phyloP scores from a whole-genome alignment of 2,329 filamentous ascomycete genomes.

The Trichophyton simii region DNA sequence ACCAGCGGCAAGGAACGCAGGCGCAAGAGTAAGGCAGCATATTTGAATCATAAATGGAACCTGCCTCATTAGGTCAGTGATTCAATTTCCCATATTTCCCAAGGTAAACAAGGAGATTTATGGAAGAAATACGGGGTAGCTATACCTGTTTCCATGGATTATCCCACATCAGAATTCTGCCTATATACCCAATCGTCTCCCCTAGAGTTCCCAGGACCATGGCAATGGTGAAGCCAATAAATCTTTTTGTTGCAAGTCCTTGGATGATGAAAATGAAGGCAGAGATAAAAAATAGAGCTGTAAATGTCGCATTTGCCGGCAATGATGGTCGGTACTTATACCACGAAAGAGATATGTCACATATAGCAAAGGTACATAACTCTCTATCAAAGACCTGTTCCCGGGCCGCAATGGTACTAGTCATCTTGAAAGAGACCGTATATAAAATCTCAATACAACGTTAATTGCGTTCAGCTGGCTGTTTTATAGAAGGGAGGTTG shows the following conservation, averaged over 20 bases:
- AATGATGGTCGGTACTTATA: conserved; percentile 12
- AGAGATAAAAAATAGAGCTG: conserved; percentile 9
- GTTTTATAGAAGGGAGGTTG: neutral
- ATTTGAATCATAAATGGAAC: conserved; percentile 23
- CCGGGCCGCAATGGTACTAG: neutral
- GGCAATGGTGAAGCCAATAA: conserved; percentile 24
- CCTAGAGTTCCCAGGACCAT: conserved; percentile 42
- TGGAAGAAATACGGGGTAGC: neutral
- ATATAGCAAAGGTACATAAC: conserved; percentile 13
- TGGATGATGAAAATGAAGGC: conserved; percentile 7
- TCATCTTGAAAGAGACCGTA: neutral
- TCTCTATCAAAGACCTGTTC: neutral
- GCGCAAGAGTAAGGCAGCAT: conserved; percentile 49
- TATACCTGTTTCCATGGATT: conserved; percentile 31
- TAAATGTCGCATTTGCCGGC: conserved; percentile 8
- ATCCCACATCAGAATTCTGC: conserved; percentile 43
- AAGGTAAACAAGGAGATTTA: neutral
- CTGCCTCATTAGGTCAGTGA: neutral
- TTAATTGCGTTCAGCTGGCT: neutral
- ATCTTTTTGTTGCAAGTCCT: conserved; percentile 6
- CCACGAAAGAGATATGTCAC: conserved; percentile 8
- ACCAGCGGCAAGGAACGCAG: conserved; percentile 51
- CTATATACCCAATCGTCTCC: conserved; percentile 49
- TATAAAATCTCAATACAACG: neutral
- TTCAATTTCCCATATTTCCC: neutral